phyloP scores from a whole-genome alignment of 2,329 filamentous ascomycete species.

The Thermothelomyces thermophilus region DNA sequence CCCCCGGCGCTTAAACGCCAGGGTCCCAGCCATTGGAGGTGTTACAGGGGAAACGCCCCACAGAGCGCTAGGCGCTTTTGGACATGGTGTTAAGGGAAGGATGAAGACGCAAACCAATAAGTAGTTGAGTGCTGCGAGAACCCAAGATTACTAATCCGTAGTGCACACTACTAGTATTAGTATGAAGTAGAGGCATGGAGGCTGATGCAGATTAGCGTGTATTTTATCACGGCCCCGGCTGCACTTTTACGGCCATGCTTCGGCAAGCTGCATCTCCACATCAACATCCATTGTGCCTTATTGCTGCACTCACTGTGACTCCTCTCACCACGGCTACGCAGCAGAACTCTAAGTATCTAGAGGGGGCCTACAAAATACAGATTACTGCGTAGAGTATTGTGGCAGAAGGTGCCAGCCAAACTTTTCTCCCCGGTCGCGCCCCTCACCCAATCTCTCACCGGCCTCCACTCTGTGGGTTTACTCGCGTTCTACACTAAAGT shows the following conservation, averaged over 20 bases:
- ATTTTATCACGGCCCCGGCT: conserved; percentile 1
- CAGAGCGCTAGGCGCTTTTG: conserved; percentile 15
- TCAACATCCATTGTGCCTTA: conserved; percentile 5
- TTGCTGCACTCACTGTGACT: neutral
- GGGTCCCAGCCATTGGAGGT: conserved; percentile 8
- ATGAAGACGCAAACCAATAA: conserved; percentile 13
- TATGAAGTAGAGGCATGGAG: no score
- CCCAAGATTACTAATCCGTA: no score
- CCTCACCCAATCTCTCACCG: no score
- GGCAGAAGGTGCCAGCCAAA: no score
- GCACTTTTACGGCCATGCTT: conserved; percentile 2
- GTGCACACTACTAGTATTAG: no score
- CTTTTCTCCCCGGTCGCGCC: no score
- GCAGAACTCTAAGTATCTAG: no score
- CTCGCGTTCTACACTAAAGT: no score
- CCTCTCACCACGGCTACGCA: no score
- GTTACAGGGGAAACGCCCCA: conserved; percentile 9
- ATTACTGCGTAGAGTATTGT: no score
- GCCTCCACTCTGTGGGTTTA: no score
- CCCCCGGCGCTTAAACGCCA: conserved; percentile 19
- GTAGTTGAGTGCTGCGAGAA: neutral
- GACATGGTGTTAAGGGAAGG: neutral
- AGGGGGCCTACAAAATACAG: no score
- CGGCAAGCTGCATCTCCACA: conserved; percentile 11
- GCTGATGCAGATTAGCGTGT: conserved; percentile 8